Conservation (phyloP, 208 protist genomes). For the Ichthyophonus hoferi region DNA sequence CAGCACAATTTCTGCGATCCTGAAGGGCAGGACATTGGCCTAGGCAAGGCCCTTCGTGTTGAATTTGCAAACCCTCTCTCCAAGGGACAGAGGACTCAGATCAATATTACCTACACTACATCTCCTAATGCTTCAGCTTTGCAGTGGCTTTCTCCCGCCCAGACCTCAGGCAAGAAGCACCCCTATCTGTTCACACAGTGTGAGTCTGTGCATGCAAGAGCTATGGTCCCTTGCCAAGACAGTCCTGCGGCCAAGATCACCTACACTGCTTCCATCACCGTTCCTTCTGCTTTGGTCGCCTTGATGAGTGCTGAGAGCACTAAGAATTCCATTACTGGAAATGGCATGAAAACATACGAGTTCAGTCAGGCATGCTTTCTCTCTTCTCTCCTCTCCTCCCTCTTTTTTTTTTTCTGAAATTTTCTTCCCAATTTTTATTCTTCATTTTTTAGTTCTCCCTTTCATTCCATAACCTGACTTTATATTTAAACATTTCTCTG, state of each 20-base stretch:
- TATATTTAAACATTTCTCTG: no score
- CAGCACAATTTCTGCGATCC: background rate
- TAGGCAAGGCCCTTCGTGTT: background rate
- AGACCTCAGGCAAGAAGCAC: conserved; percentile 71
- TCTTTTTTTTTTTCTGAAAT: background rate
- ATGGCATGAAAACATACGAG: background rate
- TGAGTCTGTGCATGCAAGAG: conserved; percentile 66
- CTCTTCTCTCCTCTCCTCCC: background rate
- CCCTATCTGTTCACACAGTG: conserved; percentile 76
- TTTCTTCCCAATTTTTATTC: no score
- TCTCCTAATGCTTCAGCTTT: conserved; percentile 46
- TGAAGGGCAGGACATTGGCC: background rate
- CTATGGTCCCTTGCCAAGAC: conserved; percentile 59
- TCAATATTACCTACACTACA: conserved; percentile 53
- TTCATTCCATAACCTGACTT: no score
- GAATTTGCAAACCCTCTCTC: background rate
- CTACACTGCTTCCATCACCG: conserved; percentile 26
- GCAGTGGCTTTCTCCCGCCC: conserved; percentile 57
- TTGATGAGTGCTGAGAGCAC: conserved; percentile 24
- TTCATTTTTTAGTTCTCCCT: no score
- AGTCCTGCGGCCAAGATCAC: conserved; percentile 13
- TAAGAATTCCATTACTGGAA: background rate
- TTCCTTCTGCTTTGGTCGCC: background rate
- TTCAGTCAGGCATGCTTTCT: background rate
- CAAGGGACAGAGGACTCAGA: background rate